Conservation (phyloP, 2,329 filamentous ascomycete species). For the Venturia asperata region DNA sequence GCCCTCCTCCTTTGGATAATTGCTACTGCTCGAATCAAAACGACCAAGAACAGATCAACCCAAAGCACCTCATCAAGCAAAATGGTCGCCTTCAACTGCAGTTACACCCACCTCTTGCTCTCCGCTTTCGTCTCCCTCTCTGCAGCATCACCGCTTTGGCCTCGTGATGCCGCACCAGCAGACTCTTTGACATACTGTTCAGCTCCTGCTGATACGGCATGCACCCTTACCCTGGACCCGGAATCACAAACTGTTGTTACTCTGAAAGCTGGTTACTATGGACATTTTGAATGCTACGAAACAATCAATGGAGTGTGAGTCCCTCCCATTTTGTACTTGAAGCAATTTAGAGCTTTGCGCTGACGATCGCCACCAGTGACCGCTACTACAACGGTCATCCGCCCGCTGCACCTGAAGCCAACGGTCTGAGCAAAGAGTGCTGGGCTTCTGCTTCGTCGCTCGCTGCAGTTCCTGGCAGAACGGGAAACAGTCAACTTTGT, state of each 20-base stretch:
- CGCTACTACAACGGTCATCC: not conserved
- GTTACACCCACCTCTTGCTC: not conserved
- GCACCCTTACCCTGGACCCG: not conserved
- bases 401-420: not conserved
- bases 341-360: not conserved
- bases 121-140: not conserved
- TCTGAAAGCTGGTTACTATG: not conserved
- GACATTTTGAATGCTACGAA: constrained; percentile 9
- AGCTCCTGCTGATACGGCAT: not conserved
- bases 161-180: not conserved
- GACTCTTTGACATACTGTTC: constrained; percentile 6
- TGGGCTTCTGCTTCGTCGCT: not conserved
- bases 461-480: not conserved
- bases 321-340: not conserved
- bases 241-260: not conserved
- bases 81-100: constrained; percentile 8
- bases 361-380: not conserved
- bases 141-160: not conserved
- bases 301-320: not conserved
- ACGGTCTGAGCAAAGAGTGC: not conserved
- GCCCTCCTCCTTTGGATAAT: not conserved
- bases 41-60: too few species aligned
- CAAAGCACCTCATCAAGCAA: not conserved
- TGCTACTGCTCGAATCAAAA: not conserved
- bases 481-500: not conserved